phyloP scores from a whole-genome alignment of 768 basidiomycete species.

The Punctularia strigosozonata region DNA sequence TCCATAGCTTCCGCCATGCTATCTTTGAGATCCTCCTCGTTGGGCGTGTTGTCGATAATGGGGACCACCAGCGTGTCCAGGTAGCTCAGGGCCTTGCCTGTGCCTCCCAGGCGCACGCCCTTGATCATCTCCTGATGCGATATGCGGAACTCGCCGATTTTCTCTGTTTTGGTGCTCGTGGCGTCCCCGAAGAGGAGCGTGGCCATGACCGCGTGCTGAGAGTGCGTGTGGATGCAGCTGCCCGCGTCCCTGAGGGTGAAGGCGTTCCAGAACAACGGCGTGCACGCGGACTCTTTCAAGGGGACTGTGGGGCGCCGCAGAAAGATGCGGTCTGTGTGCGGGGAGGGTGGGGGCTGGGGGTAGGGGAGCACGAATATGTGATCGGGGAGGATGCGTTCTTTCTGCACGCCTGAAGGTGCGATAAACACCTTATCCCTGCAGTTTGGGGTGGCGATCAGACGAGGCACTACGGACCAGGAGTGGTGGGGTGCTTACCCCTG shows the following conservation, averaged over 20 bases:
- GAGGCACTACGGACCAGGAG: background rate
- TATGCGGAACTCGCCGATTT: slow-evolving; percentile 62
- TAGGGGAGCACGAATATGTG: slow-evolving; percentile 85
- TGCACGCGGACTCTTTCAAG: slow-evolving; percentile 81
- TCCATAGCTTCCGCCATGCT: slow-evolving; percentile 83
- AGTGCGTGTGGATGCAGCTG: slow-evolving; percentile 87
- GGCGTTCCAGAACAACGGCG: slow-evolving; percentile 88
- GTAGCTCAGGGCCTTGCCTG: slow-evolving; percentile 67
- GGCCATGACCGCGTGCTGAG: slow-evolving; percentile 83
- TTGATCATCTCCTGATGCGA: slow-evolving; percentile 97
- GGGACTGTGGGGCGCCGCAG: slow-evolving; percentile 59
- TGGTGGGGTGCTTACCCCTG: slow-evolving; percentile 33
- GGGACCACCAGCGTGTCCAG: slow-evolving; percentile 78
- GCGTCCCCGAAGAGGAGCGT: slow-evolving; percentile 68
- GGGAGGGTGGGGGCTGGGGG: slow-evolving; percentile 48
- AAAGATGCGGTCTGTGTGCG: slow-evolving; percentile 61
- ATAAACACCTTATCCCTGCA: slow-evolving; percentile 68
- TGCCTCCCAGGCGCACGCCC: slow-evolving; percentile 68
- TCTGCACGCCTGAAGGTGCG: slow-evolving; percentile 85
- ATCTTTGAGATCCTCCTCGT: slow-evolving; percentile 81
- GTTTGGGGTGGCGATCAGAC: background rate
- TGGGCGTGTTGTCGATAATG: slow-evolving; percentile 85
- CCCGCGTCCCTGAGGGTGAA: slow-evolving; percentile 70
- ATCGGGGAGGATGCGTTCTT: slow-evolving; percentile 72
- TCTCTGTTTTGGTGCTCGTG: too few relatives aligned